Evolutionary conservation across 2,329 filamentous ascomycete genomes (phyloP).

Genomic region (Fusarium staphyleae): DNA sequence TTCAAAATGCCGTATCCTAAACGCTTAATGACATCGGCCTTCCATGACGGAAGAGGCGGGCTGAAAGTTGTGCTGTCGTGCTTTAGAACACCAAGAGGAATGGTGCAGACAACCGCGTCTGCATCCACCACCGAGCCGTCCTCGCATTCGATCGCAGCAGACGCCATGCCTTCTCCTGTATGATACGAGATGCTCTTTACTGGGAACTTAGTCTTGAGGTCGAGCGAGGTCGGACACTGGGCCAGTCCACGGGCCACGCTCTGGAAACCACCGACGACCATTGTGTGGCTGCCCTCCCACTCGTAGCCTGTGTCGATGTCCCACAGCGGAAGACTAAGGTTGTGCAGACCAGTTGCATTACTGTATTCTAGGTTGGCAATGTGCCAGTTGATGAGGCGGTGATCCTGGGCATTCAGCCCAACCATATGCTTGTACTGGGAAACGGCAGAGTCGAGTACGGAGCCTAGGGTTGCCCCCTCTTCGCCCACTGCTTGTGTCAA

Average conservation of each 20-base stretch:
- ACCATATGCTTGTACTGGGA: constrained; percentile 84
- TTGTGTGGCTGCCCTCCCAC: constrained; percentile 92
- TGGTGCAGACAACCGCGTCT: constrained; percentile 90
- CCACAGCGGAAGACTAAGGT: constrained; percentile 89
- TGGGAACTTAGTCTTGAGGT: constrained; percentile 75
- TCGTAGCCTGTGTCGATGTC: constrained; percentile 98
- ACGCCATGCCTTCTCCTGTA: constrained; percentile 52
- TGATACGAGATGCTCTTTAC: constrained; percentile 77
- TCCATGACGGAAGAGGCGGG: constrained; percentile 90
- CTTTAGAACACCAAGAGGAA: constrained; percentile 91
- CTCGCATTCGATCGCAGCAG: constrained; percentile 74
- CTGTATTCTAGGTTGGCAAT: constrained; percentile 98
- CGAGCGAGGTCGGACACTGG: constrained; percentile 76
- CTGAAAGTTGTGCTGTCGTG: constrained; percentile 82
- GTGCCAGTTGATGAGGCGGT: constrained; percentile 95
- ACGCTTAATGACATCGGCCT: constrained; percentile 77
- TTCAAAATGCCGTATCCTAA: constrained; percentile 94
- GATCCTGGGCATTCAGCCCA: constrained; percentile 83
- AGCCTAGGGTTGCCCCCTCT: constrained; percentile 78
- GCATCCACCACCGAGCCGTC: constrained; percentile 80
- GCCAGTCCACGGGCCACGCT: constrained; percentile 88
- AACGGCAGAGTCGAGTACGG: constrained; percentile 92
- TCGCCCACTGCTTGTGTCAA: constrained; percentile 70
- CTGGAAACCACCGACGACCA: constrained; percentile 93
- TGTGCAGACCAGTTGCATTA: constrained; percentile 87